These are phyloP conservation scores for Puccinia horiana DNA, from an alignment of 1,284 basidiomycete species.

Conservation along the genomic window DNA sequence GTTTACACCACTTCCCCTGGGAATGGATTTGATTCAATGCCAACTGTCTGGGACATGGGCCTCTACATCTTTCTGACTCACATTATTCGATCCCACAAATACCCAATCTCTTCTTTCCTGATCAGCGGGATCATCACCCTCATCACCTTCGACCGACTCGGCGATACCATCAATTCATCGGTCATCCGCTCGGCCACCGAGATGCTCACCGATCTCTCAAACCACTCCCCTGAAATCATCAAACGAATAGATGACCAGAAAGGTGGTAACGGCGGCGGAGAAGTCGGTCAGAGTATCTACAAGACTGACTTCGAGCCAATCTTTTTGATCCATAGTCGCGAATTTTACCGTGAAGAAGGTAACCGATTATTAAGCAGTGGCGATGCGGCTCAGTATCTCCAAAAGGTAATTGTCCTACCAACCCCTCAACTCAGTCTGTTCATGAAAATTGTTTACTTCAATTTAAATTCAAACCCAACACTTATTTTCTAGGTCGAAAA, in stretches of 20 bases:
- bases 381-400: constrained; percentile 80
- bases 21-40: constrained; percentile 65
- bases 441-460: neutral
- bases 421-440: neutral
- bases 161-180: constrained; percentile 85
- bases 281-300: constrained; percentile 69
- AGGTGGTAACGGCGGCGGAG: constrained; percentile 54
- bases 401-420: constrained; percentile 64
- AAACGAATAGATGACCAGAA: constrained; percentile 33
- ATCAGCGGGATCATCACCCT: constrained; percentile 79
- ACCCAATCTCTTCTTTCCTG: constrained; percentile 79
- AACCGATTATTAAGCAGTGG: constrained; percentile 70
- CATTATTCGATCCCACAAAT: constrained; percentile 67
- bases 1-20: constrained; percentile 69
- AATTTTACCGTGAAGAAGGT: constrained; percentile 80
- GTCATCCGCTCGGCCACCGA: constrained; percentile 74
- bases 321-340: constrained; percentile 74
- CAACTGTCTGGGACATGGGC: constrained; percentile 79
- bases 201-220: constrained; percentile 48
- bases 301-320: constrained; percentile 80
- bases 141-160: constrained; percentile 87
- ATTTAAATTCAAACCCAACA: neutral
- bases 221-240: constrained; percentile 37
- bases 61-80: constrained; percentile 79
- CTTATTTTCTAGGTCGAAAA: constrained; percentile 70